phyloP scores from a whole-genome alignment of 345 rosid species.

The Eucalyptus rudis region DNA sequence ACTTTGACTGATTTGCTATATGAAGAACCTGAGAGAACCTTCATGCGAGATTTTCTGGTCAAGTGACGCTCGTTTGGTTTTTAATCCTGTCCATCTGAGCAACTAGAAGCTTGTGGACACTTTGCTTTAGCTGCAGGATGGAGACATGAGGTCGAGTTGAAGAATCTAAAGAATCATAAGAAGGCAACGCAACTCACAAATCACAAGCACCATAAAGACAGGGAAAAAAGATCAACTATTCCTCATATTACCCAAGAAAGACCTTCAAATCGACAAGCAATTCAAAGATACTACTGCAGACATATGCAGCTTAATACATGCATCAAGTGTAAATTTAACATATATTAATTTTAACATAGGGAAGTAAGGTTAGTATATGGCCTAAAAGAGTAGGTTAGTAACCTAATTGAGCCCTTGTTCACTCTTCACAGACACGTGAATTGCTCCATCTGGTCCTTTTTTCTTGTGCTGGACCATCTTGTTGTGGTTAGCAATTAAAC shows the following conservation, averaged over 20 bases:
- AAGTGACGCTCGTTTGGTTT: constrained; percentile 4
- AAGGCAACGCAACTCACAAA: not conserved
- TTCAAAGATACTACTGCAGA: not conserved
- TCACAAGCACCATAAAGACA: not conserved
- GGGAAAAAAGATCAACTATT: not conserved
- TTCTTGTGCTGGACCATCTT: constrained; percentile 46
- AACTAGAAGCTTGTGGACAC: constrained; percentile 36
- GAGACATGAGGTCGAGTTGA: not conserved
- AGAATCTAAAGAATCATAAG: not conserved
- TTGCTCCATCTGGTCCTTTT: constrained; percentile 60
- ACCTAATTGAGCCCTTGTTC: constrained; percentile 69
- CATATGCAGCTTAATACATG: not conserved
- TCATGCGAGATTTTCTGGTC: not conserved
- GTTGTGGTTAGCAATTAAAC: not conserved
- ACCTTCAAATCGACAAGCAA: not conserved
- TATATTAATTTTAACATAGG: not conserved
- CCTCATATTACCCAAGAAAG: not conserved
- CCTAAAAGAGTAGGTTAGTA: not conserved
- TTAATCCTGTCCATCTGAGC: constrained; percentile 47
- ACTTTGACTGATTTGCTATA: not conserved
- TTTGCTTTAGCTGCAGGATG: constrained; percentile 43
- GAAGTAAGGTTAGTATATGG: not conserved
- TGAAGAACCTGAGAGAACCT: not conserved
- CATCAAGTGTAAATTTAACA: not conserved
- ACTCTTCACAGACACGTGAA: constrained; percentile 50